Evolutionary conservation across 2,329 filamentous ascomycete species (phyloP), one percentile per base, ranked within the genome.

Genomic region (Epicoccum sorghinum): DNA sequence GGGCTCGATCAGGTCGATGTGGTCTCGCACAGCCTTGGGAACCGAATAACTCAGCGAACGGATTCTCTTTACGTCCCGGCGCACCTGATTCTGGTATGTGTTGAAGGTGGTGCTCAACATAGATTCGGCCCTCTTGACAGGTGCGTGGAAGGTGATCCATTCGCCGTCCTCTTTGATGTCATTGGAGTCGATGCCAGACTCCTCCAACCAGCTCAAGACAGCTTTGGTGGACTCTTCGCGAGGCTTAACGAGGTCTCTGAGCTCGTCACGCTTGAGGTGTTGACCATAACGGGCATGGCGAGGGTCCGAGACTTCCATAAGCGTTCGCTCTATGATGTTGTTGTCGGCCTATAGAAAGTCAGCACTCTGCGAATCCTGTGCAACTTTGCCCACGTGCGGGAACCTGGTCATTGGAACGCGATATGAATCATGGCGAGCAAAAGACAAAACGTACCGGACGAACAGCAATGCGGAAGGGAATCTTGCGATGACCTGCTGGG

Each of bases 1-100:
- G 1, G 86, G 86, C 69, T 88, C 84, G 43, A 89, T 83, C 66
- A 88, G 79, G 53, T 84, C 82, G 52, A 89, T 79, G 62, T 85
- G 78, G 38, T 76, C 64, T 47, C 79, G 78, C 7, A 89, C 70
- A 0, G 79, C 70, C 45, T 77, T 76, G 0, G 87, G 88, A 1
- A 89, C 79, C 0, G 84, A 88, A 71, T 89, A 90, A 41, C 79
- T 75, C 13, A 83, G 71, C 4, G 82, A 80, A 38, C 86, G 80
- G 35, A 88, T 78, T 60, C 77, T 80, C 35, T 75, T 73, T 8
- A 71, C 65, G 10, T 75, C 67, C 18, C 72, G 75, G n/a, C 73
- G 71, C 10, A 74, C 70, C 10, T 74, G 64, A 60, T 82, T 79
- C 55, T 80, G 77, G 65, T 84, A 89, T 59, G 80, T 79, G 52